A percentile compares a stretch with the other conserved stretches of the same genome.
These are phyloP conservation scores for Inga oerstediana DNA, from an alignment of 306 rosid species.

Conservation along the genomic window DNA sequence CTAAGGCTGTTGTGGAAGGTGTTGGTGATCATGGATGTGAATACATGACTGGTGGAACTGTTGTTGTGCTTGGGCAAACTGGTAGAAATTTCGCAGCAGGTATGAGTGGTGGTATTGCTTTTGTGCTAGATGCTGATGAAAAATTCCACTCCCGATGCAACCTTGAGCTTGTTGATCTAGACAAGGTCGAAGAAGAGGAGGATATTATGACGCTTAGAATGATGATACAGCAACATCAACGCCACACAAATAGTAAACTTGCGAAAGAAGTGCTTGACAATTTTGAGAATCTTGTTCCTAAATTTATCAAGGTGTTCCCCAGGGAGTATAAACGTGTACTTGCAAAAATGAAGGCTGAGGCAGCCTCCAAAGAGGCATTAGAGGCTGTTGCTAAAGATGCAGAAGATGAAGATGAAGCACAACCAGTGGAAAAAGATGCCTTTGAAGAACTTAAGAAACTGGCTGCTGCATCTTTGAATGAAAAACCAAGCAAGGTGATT, in stretches of 20 bases:
- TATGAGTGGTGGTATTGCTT: constrained; percentile 98
- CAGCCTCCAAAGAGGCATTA: constrained; percentile 47
- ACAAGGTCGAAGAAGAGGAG: constrained; percentile 82
- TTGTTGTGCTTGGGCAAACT: constrained; percentile 91
- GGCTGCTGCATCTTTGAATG: constrained; percentile 72
- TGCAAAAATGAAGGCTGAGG: constrained; percentile 64
- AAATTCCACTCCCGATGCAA: constrained; percentile 78
- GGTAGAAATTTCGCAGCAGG: constrained; percentile 99
- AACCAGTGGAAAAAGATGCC: constrained; percentile 69
- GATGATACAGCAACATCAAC: constrained; percentile 97
- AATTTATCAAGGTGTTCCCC: constrained; percentile 88
- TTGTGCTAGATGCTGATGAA: constrained; percentile 76
- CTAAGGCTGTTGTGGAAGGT: constrained; percentile 95
- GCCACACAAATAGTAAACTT: constrained; percentile 81
- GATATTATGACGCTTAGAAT: constrained; percentile 73
- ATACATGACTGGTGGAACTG: constrained; percentile 98
- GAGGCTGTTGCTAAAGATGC: constrained; percentile 43
- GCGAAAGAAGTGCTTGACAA: constrained; percentile 83
- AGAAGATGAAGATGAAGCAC: constrained; percentile 58
- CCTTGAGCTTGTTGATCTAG: constrained; percentile 91
- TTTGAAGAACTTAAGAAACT: constrained; percentile 94
- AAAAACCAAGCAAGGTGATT: constrained; percentile 60
- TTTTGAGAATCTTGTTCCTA: constrained; percentile 75
- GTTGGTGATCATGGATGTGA: constrained; percentile 99
- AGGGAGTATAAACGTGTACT: constrained; percentile 87